Base-by-base conservation (phyloP, 169 alveolate species). In the Eimeria necatrix region DNA sequence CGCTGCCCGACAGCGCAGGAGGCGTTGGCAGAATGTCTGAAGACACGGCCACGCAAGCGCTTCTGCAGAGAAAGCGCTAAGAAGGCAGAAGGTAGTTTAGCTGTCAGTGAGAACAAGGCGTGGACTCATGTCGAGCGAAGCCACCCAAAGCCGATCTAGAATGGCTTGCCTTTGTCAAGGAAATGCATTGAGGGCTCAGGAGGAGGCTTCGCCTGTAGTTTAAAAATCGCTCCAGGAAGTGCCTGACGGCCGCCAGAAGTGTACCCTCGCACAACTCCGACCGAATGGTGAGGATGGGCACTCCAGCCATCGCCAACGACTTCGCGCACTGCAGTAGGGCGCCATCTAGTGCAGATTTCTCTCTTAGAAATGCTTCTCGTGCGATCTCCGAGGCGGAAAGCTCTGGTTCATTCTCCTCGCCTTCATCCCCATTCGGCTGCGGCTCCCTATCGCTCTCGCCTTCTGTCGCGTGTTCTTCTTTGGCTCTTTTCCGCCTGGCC, bases 221-320 rank as follows among this genome's bases (percentile, higher is more conserved):
- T 46, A 84, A 16, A 9, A 84, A 84, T 48, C 92, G 26, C 48
- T 60, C 60, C 14, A 84, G 78, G 78, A 84, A 84, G 8, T 51
- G 41, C 80, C 48, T 59, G 92, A 84, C 60, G 60, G 78, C 52
- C 4, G 59, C 80, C 53, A 84, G 60, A 12, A 84, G 60, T 12
- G 92, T 84, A 20, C 80, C 64, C 49, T 84, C 92, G 61, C 80
- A 84, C 61, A 84, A 60, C 80, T 84, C 92, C 78, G 92, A 84
- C 49, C 92, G 60, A n/a, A 84, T 61, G 4, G 92, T 84, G 24
- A 84, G 48, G 22, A 84, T 59, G 1, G 92, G 92, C 48, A 84
- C 92, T 18, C 92, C 60, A 2, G 92, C 92, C 80, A 84, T 84
- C 48, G 92, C 92, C 16, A 84, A 84, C 59, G 92, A 84, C 60